Evolutionary conservation across 139 green algal species (phyloP).

Genomic region (Closterium sp.): DNA sequence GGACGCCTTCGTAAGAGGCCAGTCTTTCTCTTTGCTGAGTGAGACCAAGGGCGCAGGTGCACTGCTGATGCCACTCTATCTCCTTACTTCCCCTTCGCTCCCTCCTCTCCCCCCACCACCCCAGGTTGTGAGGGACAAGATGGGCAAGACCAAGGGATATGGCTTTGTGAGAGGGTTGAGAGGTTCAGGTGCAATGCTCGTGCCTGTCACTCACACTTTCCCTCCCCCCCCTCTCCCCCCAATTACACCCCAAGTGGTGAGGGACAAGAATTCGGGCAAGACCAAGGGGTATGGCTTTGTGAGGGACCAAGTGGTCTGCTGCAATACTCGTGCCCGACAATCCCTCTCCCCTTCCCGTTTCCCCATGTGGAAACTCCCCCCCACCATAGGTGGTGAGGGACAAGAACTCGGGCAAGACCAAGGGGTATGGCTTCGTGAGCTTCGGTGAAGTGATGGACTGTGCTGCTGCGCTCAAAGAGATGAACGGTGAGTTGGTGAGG

Average conservation of each 20-base stretch:
- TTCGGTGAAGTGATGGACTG: slow-evolving; percentile 79
- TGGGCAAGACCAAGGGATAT: slow-evolving; percentile 84
- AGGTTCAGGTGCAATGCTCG: too few species aligned
- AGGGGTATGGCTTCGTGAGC: slow-evolving; percentile 92
- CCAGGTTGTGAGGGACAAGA: slow-evolving; percentile 75
- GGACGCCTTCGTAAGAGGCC: too few species aligned
- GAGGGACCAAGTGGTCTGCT: too few species aligned
- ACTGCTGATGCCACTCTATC: too few species aligned
- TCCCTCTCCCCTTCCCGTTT: too few species aligned
- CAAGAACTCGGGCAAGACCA: slow-evolving; percentile 69
- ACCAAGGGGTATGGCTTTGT: slow-evolving; percentile 88
- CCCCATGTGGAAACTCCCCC: too few species aligned
- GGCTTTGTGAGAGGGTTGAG: slow-evolving; percentile 95
- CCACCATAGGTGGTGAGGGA: not conserved
- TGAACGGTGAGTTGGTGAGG: slow-evolving; percentile 53
- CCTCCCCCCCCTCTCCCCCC: not conserved
- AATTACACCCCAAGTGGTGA: slow-evolving; percentile 65
- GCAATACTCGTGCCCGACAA: not conserved
- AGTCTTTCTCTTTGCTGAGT: too few species aligned
- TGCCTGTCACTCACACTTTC: slow-evolving; percentile 46
- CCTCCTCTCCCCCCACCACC: too few species aligned
- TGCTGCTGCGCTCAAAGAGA: slow-evolving; percentile 76
- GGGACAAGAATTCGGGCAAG: slow-evolving; percentile 74
- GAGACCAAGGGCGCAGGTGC: too few species aligned
- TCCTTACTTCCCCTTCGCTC: too few species aligned